Evolutionary conservation across 352 stramenopile species (phyloP), one percentile per base, ranked within the genome.

Genomic region (Phytophthora idaei): DNA sequence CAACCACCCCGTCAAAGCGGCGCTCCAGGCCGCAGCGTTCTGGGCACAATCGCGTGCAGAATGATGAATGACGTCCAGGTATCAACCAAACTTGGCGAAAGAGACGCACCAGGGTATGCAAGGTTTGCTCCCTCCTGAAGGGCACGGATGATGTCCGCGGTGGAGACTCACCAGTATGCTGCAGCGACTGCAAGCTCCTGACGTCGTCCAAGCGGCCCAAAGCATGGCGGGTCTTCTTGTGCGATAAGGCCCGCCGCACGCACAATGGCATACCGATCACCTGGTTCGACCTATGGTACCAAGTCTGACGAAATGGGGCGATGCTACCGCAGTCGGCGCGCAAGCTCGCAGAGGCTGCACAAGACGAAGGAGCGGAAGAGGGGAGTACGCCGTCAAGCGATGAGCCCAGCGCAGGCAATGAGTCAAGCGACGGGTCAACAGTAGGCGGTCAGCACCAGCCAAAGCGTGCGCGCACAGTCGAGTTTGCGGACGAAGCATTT

Each of bases 231-330:
- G 62, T 64, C 0, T 64, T 64, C 27, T 21, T 69, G 9, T 64
- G 53, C 21, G 61, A 64, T 4, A 69, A 69, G 44, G 34, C 41
- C 2, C 53, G 49, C 0, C 62, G 50, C 12, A 57, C 4, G n/a
- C 5, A 56, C 31, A 61, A 68, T 27, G 61, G 61, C 12, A 36
- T 14, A 17, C n/a, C 54, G 1, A 64, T 69, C 54, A 46, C 47
- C 6, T 64, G 54, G 31, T 64, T 70, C 25, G 61, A 69, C 1
- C 63, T 69, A 8, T 64, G 46, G 53, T 45, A 56, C 45, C 34
- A 53, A 29, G 47, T 17, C 4, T 62, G 61, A 34, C 1, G 45
- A 5, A 68, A 68, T 31, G 45, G 52, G 1, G 58, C 44, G 9
- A 4, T 56, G 0, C 52, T 62, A 15, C 46, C 61, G 3, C 37